phyloP scores from a whole-genome alignment of 495 filamentous ascomycete genomes.

The Penicillium psychrofluorescens region DNA sequence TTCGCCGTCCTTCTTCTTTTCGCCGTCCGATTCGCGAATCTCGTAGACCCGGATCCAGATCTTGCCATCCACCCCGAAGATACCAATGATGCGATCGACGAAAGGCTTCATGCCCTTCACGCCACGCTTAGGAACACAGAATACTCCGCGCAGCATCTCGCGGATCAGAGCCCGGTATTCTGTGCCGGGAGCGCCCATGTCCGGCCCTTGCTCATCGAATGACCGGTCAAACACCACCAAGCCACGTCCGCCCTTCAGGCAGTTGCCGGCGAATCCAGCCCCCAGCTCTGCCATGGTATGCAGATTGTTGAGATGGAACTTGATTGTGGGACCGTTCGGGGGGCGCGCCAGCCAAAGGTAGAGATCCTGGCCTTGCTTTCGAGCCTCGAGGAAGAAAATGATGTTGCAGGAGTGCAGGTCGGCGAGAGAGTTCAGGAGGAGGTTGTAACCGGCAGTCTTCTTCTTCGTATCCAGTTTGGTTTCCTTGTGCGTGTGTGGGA shows the following conservation, averaged over 20 bases:
- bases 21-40: conserved; percentile 70
- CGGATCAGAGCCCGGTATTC: conserved; percentile 39
- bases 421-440: conserved; percentile 90
- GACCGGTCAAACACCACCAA: conserved; percentile 82
- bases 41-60: conserved; percentile 97
- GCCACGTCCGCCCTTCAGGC: conserved; percentile 91
- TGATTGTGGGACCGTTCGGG: conserved; percentile 91
- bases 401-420: conserved; percentile 99
- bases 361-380: conserved; percentile 82
- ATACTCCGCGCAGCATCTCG: conserved; percentile 85
- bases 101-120: conserved; percentile 91
- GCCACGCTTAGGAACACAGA: conserved; percentile 78
- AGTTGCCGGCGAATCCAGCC: conserved; percentile 88
- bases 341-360: conserved; percentile 92
- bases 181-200: conserved; percentile 33
- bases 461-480: conserved; percentile 96
- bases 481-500: conserved; percentile 89
- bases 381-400: conserved; percentile 91
- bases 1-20: conserved; percentile 29
- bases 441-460: conserved; percentile 59
- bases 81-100: conserved; percentile 87
- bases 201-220: conserved; percentile 61
- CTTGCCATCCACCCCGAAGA: conserved; percentile 89
- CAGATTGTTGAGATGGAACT: conserved; percentile 56
- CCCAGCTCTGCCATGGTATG: conserved; percentile 90